Evolutionary conservation across 768 basidiomycete species (phyloP).

Genomic region (Sporobolomyces roseus): DNA sequence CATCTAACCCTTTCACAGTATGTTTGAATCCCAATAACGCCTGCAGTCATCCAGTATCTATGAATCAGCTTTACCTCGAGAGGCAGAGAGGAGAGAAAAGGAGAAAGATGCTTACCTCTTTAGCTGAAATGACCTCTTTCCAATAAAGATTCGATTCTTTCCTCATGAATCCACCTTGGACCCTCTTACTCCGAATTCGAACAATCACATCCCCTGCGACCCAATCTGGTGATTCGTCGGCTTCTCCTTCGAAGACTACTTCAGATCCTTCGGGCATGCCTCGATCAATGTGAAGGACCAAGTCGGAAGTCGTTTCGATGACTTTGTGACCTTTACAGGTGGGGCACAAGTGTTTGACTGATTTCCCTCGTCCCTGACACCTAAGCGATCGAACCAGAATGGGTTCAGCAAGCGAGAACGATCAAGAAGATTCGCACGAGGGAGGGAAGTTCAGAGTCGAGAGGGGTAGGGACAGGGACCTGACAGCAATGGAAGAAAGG

Average conservation of each 20-base stretch:
- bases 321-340: slow-evolving; percentile 64
- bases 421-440: no score
- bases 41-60: slow-evolving; percentile 51
- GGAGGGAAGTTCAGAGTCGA: no score
- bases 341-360: slow-evolving; percentile 72
- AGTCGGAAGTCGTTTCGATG: slow-evolving; percentile 58
- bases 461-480: slow-evolving; percentile 39
- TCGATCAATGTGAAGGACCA: slow-evolving; percentile 76
- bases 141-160: slow-evolving; percentile 90
- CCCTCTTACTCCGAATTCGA: slow-evolving; percentile 70
- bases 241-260: slow-evolving; percentile 90
- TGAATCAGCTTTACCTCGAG: background rate
- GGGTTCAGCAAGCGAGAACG: no score
- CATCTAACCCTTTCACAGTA: slow-evolving; percentile 87
- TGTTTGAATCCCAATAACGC: slow-evolving; percentile 94
- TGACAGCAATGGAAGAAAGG: background rate
- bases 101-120: slow-evolving; percentile 62
- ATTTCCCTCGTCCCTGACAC: slow-evolving; percentile 76
- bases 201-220: slow-evolving; percentile 90
- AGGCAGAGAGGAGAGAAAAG: background rate
- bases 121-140: slow-evolving; percentile 81
- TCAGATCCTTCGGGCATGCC: slow-evolving; percentile 94
- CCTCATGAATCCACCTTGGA: slow-evolving; percentile 75
- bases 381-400: background rate
- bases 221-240: slow-evolving; percentile 93